These are phyloP conservation scores for Huntiella savannae DNA, from an alignment of 2,329 filamentous ascomycete genomes.

Conservation along the genomic window DNA sequence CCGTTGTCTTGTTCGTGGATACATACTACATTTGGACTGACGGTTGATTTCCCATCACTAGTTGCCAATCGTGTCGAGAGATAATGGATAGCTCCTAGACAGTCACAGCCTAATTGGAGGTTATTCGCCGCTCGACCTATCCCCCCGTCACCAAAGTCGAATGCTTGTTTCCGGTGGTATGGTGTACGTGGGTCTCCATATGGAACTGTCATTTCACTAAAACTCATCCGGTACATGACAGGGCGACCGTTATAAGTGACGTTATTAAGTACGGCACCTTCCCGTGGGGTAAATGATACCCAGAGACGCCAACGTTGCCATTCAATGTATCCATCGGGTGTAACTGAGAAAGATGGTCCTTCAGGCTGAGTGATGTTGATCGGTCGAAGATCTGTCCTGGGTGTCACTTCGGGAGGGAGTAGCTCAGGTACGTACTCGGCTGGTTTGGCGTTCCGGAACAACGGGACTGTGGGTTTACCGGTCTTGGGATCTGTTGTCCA, in stretches of 20 bases:
- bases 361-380: constrained; percentile 54
- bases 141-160: constrained; percentile 53
- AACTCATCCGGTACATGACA: constrained; percentile 45
- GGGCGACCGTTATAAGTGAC: constrained; percentile 46
- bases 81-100: constrained; percentile 47
- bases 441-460: constrained; percentile 23
- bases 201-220: constrained; percentile 52
- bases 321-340: constrained; percentile 26
- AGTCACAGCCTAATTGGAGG: constrained; percentile 48
- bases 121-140: constrained; percentile 50
- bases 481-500: constrained; percentile 12
- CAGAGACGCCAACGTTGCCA: constrained; percentile 56
- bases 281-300: constrained; percentile 49
- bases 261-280: constrained; percentile 53
- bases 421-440: constrained; percentile 33
- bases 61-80: constrained; percentile 38
- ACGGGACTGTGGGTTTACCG: constrained; percentile 21
- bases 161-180: constrained; percentile 51
- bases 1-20: constrained; percentile 54
- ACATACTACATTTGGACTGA: constrained; percentile 41
- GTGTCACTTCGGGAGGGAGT: constrained; percentile 22
- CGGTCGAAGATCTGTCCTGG: constrained; percentile 40
- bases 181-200: constrained; percentile 48
- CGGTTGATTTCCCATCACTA: constrained; percentile 31
- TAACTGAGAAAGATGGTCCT: constrained; percentile 45